Base-by-base conservation (phyloP, 352 stramenopile species). In the Phytophthora kernoviae region DNA sequence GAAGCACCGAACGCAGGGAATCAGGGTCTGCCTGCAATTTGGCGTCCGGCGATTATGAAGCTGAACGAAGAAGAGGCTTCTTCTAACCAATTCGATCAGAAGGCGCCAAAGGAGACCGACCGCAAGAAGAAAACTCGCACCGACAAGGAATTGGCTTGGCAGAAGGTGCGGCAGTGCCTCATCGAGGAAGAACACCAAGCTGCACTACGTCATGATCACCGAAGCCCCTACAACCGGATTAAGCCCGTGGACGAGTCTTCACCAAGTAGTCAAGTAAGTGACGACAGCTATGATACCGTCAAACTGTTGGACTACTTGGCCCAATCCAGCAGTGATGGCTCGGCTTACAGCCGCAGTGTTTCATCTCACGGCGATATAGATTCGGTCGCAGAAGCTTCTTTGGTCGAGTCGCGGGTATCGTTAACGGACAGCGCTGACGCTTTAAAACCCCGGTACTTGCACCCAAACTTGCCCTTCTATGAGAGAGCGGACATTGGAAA, bases 251-350 rank as follows among this genome's bases (percentile, higher is more conserved):
- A 75, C 48, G 61, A 70, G 22, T 45, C 58, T 14, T 65, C 59
- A 26, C 30, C 62, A 10, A 40, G 62, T 26, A 61, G 56, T 14
- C 57, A 76, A 39, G 61, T 46, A 17, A 54, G 64, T 14, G 62
- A 64, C 21, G 67, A 73, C 30, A 44, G 50, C 2, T 75, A 73
- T 43, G 51, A 65, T 7, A 63, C 68, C 1, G 53, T 73, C 11
- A 71, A 71, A 5, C 21, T 77, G n/a, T 37, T 77, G 21, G 68
- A 80, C 54, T 62, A 68, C 24, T 39, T 80, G 42, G 64, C 71
- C 12, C 57, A 63, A 37, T 45, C 33, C 14, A 47, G 30, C 9
- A 12, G 15, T 15, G 21, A 57, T 10, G 20, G 58, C 17, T 46
- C 48, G 5, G 18, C 39, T 10, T 39, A 37, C 33, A 58, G n/a